Base-by-base conservation (phyloP, 176 grass and related monocot genomes). In the Poa pratensis region DNA sequence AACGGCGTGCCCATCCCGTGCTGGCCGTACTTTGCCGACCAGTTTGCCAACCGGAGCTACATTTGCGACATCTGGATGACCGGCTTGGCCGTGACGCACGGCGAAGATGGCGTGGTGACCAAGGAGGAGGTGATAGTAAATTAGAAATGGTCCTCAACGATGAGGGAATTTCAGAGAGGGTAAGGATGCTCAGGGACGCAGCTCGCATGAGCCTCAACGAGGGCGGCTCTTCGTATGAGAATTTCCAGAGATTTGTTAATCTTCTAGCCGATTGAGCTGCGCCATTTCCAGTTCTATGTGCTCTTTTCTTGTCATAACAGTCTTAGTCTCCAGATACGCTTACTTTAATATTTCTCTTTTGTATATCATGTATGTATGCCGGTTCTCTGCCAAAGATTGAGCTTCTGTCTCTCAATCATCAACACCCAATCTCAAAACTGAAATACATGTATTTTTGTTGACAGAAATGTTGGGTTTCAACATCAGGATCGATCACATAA, bases 1-100 rank as follows among this genome's bases (percentile, higher is more conserved):
- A 11, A 87, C 46, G 85, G 82, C 7, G 71, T 82, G 18, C 82
- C 71, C 43, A 79, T 92, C 73, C 42, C 88, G 20, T 91, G 86
- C 55, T 91, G 80, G 85, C 90, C 90, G 1, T 91, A 63, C 79
- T 85, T 86, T 23, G 53, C 53, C 19, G 53, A 57, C 53, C 53
- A 57, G n/a, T 76, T 90, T 30, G 16, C 39, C 3, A 82, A 68
- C 53, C 35, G 64, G 64, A 75, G 59, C 28, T 60, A 60, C 74
- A 76, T 90, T 6, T 86, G 78, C 35, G 45, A 90, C 59, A 49
- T 74, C n/a, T 74, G 71, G 45, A 74, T 14, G 42, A 51, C 40
- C 43, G 46, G 22, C 45, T 30, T 64, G 61, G 61, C 24, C 26
- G 61, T 64, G 61, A 64, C 61, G 13, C 43, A 45, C 6, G 83